Conservation (phyloP, 2,329 filamentous ascomycete species). For the Cladosporium sp. region DNA sequence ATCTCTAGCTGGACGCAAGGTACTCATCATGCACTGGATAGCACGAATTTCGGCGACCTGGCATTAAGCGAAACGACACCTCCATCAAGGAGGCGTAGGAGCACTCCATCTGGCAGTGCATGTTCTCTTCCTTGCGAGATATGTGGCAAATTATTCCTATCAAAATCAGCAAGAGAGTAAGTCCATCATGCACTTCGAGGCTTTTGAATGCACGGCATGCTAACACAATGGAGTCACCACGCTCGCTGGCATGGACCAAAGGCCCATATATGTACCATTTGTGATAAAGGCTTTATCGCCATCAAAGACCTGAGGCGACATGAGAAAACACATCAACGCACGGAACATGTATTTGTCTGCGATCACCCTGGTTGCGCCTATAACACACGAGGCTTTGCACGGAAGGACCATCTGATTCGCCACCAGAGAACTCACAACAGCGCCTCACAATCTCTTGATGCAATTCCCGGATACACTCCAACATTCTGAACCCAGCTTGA, state of each 20-base stretch:
- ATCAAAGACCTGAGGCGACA: constrained; percentile 2
- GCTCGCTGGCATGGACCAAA: neutral
- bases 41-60: neutral
- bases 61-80: neutral
- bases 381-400: neutral
- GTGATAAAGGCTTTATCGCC: neutral
- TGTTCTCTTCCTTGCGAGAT: neutral
- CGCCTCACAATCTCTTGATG: no score
- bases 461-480: no score
- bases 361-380: neutral
- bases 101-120: neutral
- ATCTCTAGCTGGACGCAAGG: neutral
- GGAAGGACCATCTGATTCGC: neutral
- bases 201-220: neutral
- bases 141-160: neutral
- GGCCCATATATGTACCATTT: neutral
- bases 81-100: neutral
- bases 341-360: neutral
- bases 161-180: neutral
- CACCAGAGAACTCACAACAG: neutral
- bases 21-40: neutral
- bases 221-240: neutral
- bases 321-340: neutral
- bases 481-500: no score
- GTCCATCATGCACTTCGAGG: neutral